Percentiles rank a stretch among this genome's conserved stretches.
Evolutionary conservation across 768 basidiomycete genomes (phyloP).

Genomic region (Infundibulicybe gibba): DNA sequence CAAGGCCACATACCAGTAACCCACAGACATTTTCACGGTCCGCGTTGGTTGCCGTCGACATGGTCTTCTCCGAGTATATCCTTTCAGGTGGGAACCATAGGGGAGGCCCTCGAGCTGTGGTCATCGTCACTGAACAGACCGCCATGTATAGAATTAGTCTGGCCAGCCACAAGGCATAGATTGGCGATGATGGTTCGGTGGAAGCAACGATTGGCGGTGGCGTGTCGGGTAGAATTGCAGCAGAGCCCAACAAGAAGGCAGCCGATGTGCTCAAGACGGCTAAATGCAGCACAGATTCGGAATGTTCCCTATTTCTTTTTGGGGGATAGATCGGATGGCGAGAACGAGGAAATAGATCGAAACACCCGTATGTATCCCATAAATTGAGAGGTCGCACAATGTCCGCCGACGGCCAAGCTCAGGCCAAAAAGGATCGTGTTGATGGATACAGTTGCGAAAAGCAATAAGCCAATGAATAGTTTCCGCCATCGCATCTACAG

Average conservation of each 20-base stretch:
- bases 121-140: conserved; percentile 32
- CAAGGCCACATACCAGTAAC: conserved; percentile 34
- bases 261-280: conserved; percentile 51
- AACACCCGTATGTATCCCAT: conserved; percentile 45
- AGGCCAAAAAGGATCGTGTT: conserved; percentile 56
- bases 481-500: conserved; percentile 60
- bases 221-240: conserved; percentile 55
- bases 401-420: conserved; percentile 31
- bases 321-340: conserved; percentile 46
- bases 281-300: conserved; percentile 58
- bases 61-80: conserved; percentile 73
- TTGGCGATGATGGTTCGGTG: conserved; percentile 12
- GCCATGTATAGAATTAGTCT: conserved; percentile 47
- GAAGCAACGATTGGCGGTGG: conserved; percentile 27
- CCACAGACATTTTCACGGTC: conserved; percentile 80
- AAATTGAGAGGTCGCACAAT: conserved; percentile 27
- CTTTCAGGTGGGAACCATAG: conserved; percentile 70
- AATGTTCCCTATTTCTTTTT: conserved; percentile 37
- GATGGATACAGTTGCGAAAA: conserved; percentile 43
- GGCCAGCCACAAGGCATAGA: conserved; percentile 47
- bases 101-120: conserved; percentile 73
- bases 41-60: conserved; percentile 55
- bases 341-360: conserved; percentile 61
- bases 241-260: conserved; percentile 35
- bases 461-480: conserved; percentile 39